Conservation (phyloP, 805 yeast genomes). For the Metschnikowia lunata region DNA sequence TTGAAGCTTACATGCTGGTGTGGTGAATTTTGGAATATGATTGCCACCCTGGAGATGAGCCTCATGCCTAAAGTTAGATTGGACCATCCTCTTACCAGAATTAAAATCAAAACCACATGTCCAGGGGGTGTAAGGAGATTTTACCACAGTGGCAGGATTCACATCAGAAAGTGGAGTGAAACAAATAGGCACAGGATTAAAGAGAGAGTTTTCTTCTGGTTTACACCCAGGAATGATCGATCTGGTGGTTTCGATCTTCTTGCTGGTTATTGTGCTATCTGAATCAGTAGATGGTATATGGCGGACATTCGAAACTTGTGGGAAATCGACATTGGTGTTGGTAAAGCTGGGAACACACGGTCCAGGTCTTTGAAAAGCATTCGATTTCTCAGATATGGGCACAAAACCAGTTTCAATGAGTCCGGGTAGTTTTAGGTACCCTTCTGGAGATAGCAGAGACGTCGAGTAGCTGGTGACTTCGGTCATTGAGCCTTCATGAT, state of each 20-base stretch:
- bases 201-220: too few species aligned
- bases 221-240: too few species aligned
- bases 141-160: conserved; percentile 22
- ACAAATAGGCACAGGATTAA: too few species aligned
- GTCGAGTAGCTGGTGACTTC: neutral
- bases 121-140: too few species aligned
- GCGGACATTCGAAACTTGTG: conserved; percentile 9
- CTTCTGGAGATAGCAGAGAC: neutral
- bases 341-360: neutral
- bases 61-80: too few species aligned
- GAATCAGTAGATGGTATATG: conserved; percentile 29
- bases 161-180: too few species aligned
- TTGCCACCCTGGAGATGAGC: too few species aligned
- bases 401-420: neutral
- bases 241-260: neutral
- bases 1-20: too few species aligned
- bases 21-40: too few species aligned
- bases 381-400: neutral
- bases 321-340: neutral
- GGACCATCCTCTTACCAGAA: too few species aligned
- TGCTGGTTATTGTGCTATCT: conserved; percentile 31
- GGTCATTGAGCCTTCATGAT: neutral
- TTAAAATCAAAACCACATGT: too few species aligned
- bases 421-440: neutral
- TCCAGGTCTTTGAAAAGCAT: neutral